phyloP scores from a whole-genome alignment of 371 early-diverging fungal genomes.

The Syncephalastrum contaminatum region DNA sequence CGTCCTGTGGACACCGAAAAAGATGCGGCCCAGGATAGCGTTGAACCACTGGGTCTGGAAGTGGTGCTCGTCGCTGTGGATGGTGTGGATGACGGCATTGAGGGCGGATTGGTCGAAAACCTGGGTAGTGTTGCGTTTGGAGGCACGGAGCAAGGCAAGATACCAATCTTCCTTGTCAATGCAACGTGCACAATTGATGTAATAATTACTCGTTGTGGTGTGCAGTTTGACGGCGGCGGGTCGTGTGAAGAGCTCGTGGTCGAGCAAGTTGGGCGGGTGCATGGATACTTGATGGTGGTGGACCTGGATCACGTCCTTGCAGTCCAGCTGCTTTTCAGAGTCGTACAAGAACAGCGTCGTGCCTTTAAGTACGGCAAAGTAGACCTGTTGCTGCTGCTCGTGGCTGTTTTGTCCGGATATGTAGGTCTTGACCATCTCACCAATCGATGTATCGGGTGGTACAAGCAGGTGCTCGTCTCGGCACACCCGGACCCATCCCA shows the following conservation, averaged over 20 bases:
- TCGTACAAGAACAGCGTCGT: slow-evolving; percentile 83
- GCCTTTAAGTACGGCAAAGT: slow-evolving; percentile 78
- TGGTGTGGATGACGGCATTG: slow-evolving; percentile 50
- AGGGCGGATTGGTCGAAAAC: slow-evolving; percentile 59
- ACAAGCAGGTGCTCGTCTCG: slow-evolving; percentile 31
- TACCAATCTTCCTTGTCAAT: slow-evolving; percentile 94
- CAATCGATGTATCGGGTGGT: slow-evolving; percentile 27
- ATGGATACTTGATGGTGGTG: slow-evolving; percentile 65
- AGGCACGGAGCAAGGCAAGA: slow-evolving; percentile 53
- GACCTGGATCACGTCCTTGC: slow-evolving; percentile 73
- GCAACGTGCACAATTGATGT: slow-evolving; percentile 55
- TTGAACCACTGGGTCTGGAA: slow-evolving; percentile 85
- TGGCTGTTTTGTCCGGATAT: slow-evolving; percentile 28
- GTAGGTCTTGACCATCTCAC: slow-evolving; percentile 40
- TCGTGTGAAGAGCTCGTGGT: slow-evolving; percentile 60
- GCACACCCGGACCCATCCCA: slow-evolving; percentile 52
- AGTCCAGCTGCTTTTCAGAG: slow-evolving; percentile 77
- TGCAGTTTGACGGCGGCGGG: slow-evolving; percentile 53
- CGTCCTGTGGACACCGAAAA: slow-evolving; percentile 70
- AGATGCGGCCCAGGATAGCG: slow-evolving; percentile 81
- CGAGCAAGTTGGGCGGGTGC: slow-evolving; percentile 59
- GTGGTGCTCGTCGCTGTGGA: slow-evolving; percentile 65
- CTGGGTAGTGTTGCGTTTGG: slow-evolving; percentile 17
- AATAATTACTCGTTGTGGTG: slow-evolving; percentile 28
- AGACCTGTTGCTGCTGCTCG: slow-evolving; percentile 53